Conservation (phyloP, 2,329 filamentous ascomycete species). For the Colletotrichum agaves region DNA sequence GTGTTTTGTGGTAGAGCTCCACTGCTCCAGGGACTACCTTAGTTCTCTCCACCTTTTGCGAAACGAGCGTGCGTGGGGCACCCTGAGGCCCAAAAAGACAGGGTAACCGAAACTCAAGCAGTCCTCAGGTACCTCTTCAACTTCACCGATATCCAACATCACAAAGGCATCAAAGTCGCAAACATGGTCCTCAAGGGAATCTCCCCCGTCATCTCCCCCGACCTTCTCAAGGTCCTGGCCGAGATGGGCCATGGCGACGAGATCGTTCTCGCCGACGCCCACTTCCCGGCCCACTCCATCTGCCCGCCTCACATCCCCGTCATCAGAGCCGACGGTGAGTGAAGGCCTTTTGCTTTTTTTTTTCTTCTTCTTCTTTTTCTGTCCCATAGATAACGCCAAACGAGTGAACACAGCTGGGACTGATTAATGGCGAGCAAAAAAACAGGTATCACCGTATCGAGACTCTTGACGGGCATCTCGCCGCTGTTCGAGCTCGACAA, state of each 20-base stretch:
- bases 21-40: neutral
- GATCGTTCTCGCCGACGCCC: constrained; percentile 31
- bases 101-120: neutral
- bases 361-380: neutral
- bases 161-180: rapidly evolving
- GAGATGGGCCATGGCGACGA: constrained; percentile 35
- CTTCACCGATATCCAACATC: neutral
- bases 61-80: constrained; percentile 1
- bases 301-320: constrained; percentile 34
- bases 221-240: constrained; percentile 36
- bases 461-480: constrained; percentile 25
- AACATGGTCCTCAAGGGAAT: constrained; percentile 31
- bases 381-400: neutral
- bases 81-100: neutral
- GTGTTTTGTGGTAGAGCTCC: neutral
- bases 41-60: constrained; percentile 2
- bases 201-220: constrained; percentile 32
- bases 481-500: constrained; percentile 34
- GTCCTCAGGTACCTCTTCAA: neutral
- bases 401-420: neutral
- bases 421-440: neutral
- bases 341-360: too few relatives aligned
- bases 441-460: constrained; percentile 32
- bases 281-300: constrained; percentile 34
- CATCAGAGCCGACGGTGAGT: constrained; percentile 28